Percentiles rank a stretch among this genome's conserved stretches.
Evolutionary conservation across 169 alveolate species (phyloP).

Genomic region (Plasmodium vivax): DNA sequence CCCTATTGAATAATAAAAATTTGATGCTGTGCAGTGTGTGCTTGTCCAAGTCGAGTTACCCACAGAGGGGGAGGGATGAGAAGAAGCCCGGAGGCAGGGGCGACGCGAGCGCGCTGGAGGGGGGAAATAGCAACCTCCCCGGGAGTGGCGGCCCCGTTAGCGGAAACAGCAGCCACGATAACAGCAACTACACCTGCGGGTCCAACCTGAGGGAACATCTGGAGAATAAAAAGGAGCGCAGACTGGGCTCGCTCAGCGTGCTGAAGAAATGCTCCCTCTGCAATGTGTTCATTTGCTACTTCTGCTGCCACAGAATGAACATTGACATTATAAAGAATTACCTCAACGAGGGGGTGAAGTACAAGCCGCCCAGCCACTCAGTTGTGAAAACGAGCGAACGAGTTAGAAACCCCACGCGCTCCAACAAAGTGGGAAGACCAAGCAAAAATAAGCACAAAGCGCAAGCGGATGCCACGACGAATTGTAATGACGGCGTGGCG

Average conservation of each 20-base stretch:
- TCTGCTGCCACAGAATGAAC: constrained; percentile 73
- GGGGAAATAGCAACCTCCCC: neutral
- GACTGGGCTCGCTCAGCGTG: constrained; percentile 72
- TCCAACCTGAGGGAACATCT: constrained; percentile 10
- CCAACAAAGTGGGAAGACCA: constrained; percentile 28
- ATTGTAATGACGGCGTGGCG: neutral
- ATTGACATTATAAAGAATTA: constrained; percentile 55
- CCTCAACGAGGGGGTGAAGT: constrained; percentile 11
- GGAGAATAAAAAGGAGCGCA: constrained; percentile 63
- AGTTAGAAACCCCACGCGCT: neutral
- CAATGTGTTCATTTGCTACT: constrained; percentile 63
- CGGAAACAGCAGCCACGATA: neutral
- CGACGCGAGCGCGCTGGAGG: neutral
- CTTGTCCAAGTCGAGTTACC: constrained; percentile 51
- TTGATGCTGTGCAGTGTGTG: constrained; percentile 68
- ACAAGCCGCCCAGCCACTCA: neutral
- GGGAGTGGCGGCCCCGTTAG: neutral
- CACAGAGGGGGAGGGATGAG: constrained; percentile 16
- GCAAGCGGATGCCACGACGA: neutral
- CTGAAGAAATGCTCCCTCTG: constrained; percentile 49
- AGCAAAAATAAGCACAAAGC: neutral
- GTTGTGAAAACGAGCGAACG: neutral
- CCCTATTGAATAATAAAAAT: constrained; percentile 51
- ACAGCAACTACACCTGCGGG: neutral
- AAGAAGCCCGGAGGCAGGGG: neutral